These are phyloP conservation scores for Lecanicillium sp. DNA, from an alignment of 2,329 filamentous ascomycete species.

Conservation along the genomic window DNA sequence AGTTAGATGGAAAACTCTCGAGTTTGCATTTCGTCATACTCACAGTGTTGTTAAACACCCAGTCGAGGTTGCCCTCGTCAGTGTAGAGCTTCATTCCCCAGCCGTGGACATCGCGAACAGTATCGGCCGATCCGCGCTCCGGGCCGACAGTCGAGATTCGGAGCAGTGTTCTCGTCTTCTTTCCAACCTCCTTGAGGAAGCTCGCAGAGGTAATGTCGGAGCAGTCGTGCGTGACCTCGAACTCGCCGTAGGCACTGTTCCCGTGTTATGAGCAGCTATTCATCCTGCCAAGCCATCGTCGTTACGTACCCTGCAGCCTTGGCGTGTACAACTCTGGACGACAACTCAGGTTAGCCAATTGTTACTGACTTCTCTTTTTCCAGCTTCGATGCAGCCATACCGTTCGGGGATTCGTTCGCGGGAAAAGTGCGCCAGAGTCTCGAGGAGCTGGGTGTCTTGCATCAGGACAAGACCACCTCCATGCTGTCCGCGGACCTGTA, in stretches of 20 bases:
- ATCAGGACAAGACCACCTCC: conserved; percentile 34
- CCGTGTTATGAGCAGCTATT: not conserved
- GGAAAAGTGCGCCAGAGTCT: conserved; percentile 49
- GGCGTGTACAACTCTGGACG: conserved; percentile 28
- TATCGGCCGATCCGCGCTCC: conserved; percentile 60
- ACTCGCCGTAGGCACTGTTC: conserved; percentile 48
- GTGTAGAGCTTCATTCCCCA: conserved; percentile 57
- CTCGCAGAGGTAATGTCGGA: conserved; percentile 49
- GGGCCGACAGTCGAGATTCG: conserved; percentile 69
- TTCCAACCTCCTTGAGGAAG: conserved; percentile 47
- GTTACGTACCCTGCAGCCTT: conserved; percentile 21
- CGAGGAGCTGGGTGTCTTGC: conserved; percentile 47
- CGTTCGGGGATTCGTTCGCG: conserved; percentile 52
- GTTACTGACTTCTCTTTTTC: too few relatives aligned
- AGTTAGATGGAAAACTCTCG: too few relatives aligned
- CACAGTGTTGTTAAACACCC: conserved; percentile 58
- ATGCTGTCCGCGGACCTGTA: conserved; percentile 11
- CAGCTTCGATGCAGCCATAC: not conserved
- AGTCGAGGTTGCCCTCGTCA: conserved; percentile 61
- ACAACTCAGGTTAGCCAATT: too few relatives aligned
- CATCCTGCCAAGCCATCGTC: not conserved
- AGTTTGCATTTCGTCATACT: too few relatives aligned
- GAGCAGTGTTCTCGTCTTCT: conserved; percentile 51
- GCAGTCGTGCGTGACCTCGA: conserved; percentile 55
- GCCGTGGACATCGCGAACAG: conserved; percentile 63